phyloP scores from a whole-genome alignment of 106 monocot genomes.

The Vanilla planifolia region DNA sequence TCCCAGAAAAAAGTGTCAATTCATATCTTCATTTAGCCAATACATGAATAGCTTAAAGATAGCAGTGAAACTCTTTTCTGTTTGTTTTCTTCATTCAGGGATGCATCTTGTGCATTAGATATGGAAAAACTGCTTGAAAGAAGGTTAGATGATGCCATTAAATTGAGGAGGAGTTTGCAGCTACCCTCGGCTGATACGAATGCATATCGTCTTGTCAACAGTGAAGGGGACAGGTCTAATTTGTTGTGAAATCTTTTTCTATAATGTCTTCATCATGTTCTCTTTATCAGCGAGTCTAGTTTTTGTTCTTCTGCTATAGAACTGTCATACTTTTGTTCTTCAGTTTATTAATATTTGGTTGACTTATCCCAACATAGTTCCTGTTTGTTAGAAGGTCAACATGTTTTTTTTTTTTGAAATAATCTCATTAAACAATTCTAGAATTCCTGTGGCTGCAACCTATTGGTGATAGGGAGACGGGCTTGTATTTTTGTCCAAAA shows the following conservation, averaged over 20 bases:
- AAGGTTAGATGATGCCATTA: slow-evolving; percentile 69
- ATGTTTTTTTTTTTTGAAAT: too few species aligned
- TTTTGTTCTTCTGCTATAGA: neutral
- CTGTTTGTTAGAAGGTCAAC: too few species aligned
- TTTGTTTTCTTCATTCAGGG: slow-evolving; percentile 35
- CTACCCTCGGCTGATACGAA: slow-evolving; percentile 78
- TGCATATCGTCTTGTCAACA: slow-evolving; percentile 87
- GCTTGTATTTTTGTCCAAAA: neutral
- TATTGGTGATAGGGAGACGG: slow-evolving; percentile 3
- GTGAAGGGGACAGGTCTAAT: slow-evolving; percentile 92
- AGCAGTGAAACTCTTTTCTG: neutral
- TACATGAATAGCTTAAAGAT: too few species aligned
- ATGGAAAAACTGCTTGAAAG: slow-evolving; percentile 79
- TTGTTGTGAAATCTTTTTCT: neutral
- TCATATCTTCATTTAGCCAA: too few species aligned
- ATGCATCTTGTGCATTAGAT: slow-evolving; percentile 54
- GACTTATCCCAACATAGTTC: too few species aligned
- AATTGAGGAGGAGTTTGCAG: slow-evolving; percentile 60
- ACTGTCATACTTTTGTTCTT: neutral
- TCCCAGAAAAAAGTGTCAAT: too few species aligned
- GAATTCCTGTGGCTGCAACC: neutral
- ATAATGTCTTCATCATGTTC: neutral
- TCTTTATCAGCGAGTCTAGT: neutral
- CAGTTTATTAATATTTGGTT: neutral
- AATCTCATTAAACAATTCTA: neutral